Conservation (phyloP, 2,329 filamentous ascomycete species). For the Verticillium nubilum region DNA sequence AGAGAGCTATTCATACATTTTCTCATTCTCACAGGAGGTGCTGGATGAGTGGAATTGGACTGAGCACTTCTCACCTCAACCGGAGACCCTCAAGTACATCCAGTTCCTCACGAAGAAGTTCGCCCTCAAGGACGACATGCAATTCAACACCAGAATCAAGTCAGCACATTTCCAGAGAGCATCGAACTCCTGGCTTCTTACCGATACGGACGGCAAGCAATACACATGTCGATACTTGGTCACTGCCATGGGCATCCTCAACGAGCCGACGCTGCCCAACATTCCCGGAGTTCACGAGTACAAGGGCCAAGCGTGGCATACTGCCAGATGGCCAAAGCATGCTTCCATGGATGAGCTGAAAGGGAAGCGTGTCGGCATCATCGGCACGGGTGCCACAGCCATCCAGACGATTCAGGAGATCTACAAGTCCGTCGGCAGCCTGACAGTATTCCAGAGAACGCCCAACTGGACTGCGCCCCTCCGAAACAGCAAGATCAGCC, state of each 20-base stretch:
- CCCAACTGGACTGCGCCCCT: constrained; percentile 21
- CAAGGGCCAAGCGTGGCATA: constrained; percentile 12
- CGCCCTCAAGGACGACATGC: constrained; percentile 27
- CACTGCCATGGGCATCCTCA: constrained; percentile 17
- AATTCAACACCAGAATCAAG: constrained; percentile 21
- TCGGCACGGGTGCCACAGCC: constrained; percentile 25
- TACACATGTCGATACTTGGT: constrained; percentile 20
- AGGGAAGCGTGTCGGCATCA: constrained; percentile 21
- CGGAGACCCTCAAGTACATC: constrained; percentile 32
- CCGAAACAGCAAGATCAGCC: constrained; percentile 16
- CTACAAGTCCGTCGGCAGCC: constrained; percentile 20
- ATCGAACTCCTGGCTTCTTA: constrained; percentile 19
- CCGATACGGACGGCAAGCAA: constrained; percentile 15
- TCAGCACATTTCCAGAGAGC: constrained; percentile 20
- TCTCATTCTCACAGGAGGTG: constrained; percentile 33
- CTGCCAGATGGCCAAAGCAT: constrained; percentile 13
- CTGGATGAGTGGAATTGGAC: constrained; percentile 36
- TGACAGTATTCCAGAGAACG: constrained; percentile 24
- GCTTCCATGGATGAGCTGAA: background rate
- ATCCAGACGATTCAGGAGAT: constrained; percentile 23
- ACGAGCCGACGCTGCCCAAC: constrained; percentile 24
- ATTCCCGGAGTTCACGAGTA: constrained; percentile 19
- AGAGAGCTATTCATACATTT: constrained; percentile 38
- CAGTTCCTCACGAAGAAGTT: constrained; percentile 19
- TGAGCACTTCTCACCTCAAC: constrained; percentile 24